Percentiles rank a stretch among this genome's conserved stretches.
Evolutionary conservation across 2,329 filamentous ascomycete genomes (phyloP).

Genomic region (Aureobasidium pullulans): DNA sequence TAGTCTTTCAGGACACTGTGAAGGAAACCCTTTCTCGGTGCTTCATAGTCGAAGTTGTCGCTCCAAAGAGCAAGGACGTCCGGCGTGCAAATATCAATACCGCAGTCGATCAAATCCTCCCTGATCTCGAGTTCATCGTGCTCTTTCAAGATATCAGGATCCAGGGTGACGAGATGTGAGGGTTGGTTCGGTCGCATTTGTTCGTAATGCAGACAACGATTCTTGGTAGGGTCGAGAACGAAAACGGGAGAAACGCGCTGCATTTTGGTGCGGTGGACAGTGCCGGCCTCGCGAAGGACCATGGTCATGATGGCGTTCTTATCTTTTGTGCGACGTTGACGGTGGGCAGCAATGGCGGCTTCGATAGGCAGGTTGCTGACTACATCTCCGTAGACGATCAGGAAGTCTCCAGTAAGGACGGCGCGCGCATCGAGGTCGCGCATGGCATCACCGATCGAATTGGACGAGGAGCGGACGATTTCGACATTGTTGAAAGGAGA

Average conservation of each 20-base stretch:
- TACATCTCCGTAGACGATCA: slow-evolving; percentile 86
- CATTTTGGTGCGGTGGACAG: slow-evolving; percentile 66
- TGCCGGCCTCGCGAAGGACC: slow-evolving; percentile 71
- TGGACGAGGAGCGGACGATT: slow-evolving; percentile 79
- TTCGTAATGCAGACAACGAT: slow-evolving; percentile 87
- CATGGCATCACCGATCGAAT: slow-evolving; percentile 87
- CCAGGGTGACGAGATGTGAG: slow-evolving; percentile 62
- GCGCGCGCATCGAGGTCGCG: slow-evolving; percentile 83
- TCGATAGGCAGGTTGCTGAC: slow-evolving; percentile 87
- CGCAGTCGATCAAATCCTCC: slow-evolving; percentile 83
- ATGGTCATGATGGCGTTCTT: slow-evolving; percentile 98
- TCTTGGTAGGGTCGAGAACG: slow-evolving; percentile 70
- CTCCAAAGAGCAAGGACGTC: slow-evolving; percentile 93
- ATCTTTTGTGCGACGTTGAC: slow-evolving; percentile 70
- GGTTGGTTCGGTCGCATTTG: slow-evolving; percentile 67
- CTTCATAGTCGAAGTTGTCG: slow-evolving; percentile 94
- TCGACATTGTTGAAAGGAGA: slow-evolving; percentile 76
- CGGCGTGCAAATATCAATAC: slow-evolving; percentile 94
- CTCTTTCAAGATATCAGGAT: slow-evolving; percentile 68
- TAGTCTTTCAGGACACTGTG: slow-evolving; percentile 93
- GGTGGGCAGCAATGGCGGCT: slow-evolving; percentile 67
- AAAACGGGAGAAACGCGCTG: slow-evolving; percentile 74
- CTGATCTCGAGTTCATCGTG: slow-evolving; percentile 73
- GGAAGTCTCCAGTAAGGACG: slow-evolving; percentile 81
- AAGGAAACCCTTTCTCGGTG: slow-evolving; percentile 79